Conservation (phyloP, 305 asterid genomes). For the Solanum hybrid region DNA sequence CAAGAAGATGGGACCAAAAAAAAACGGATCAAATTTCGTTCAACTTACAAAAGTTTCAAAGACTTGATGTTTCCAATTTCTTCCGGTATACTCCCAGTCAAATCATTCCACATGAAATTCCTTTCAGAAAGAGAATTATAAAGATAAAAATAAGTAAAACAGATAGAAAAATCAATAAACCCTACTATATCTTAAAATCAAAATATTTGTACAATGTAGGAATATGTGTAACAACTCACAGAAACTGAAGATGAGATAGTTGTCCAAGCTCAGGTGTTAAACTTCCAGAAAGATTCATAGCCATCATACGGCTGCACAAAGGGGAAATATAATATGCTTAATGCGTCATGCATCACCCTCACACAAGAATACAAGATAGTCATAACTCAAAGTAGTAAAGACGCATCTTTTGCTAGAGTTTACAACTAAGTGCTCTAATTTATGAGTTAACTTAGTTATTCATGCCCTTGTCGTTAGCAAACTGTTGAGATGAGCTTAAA, state of each 20-base stretch:
- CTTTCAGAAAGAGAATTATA: constrained; percentile 13
- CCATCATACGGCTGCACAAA: constrained; percentile 34
- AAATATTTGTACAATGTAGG: neutral
- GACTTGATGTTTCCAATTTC: constrained; percentile 33
- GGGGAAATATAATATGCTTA: neutral
- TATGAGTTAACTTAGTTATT: neutral
- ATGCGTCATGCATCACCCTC: neutral
- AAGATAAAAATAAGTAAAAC: constrained; percentile 1
- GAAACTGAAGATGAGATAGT: constrained; percentile 25
- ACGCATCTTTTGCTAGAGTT: neutral
- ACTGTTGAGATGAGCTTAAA: neutral
- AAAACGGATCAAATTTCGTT: neutral
- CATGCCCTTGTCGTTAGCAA: neutral
- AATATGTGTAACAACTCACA: constrained; percentile 22
- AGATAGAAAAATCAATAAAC: neutral
- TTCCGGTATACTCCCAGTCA: constrained; percentile 34
- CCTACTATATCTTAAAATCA: neutral
- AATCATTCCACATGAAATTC: constrained; percentile 46
- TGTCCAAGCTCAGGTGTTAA: constrained; percentile 39
- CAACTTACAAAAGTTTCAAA: constrained; percentile 29
- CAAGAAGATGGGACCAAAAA: neutral
- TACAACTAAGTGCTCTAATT: neutral
- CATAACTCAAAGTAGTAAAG: neutral
- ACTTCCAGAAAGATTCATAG: constrained; percentile 33
- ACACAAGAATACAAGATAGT: neutral